Base-by-base conservation (phyloP, 2,329 filamentous ascomycete species). In the Talaromyces piceae region DNA sequence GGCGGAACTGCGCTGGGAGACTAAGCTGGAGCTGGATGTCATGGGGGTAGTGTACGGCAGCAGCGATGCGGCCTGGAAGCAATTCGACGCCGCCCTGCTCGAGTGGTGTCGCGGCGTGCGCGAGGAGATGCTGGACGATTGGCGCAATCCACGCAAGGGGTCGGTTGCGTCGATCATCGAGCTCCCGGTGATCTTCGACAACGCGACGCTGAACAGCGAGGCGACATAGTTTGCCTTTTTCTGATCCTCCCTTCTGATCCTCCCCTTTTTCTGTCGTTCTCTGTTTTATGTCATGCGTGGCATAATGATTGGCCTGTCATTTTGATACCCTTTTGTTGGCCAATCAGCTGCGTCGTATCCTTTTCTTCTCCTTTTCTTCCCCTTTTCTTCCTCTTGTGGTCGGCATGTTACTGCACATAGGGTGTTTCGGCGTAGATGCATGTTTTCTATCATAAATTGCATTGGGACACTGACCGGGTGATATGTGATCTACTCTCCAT, bases 1-100 rank as follows among this genome's bases (percentile, higher is more conserved):
- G 1, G 90, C 91, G 6, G 91, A 98, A 72, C 77, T 97, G 53
- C 83, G 93, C 50, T 98, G 91, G 84, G 93, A 97, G 70, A 81
- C 91, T 33, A 80, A 87, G 59, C 76, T 97, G 47, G 81, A 85
- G 56, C 78, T 95, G 49, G 89, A 96, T 63, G 88, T 91, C 20
- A 84, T 94, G 69, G 89, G 86, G 25, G 80, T 96, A 6, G 91
- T 95, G 20, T 86, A 91, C 63, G 85, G 84, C 63, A 84, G 67
- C 28, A 71, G 77, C 54, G 77, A 80, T 46, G 77, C 77, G 1
- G 77, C 81, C 49, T 96, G 91, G 91, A 74, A 79, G 47, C 80
- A 84, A 50, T 94, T 98, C 57, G 91, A 98, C 66, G 76, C 80
- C 5, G 90, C 90, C 25, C 77, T 98, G 46, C 78, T 89, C 64